A percentile compares a stretch with the other conserved stretches of the same genome.
These are phyloP conservation scores for Podospora bellae-mahoneyi DNA, from an alignment of 495 filamentous ascomycete species.

Conservation along the genomic window DNA sequence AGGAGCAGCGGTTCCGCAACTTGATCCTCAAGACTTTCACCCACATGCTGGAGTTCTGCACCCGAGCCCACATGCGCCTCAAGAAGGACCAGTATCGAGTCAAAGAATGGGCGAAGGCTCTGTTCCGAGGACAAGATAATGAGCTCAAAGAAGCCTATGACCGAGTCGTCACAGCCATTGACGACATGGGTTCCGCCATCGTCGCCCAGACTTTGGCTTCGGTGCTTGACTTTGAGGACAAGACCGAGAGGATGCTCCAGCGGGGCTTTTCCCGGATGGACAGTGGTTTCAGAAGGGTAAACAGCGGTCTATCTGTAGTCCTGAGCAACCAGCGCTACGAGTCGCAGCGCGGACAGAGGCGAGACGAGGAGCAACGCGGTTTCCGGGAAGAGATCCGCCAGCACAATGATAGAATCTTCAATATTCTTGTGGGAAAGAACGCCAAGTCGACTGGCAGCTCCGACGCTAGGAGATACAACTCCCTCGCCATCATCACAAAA, in stretches of 20 bases:
- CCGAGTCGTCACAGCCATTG: slow-evolving; percentile 5
- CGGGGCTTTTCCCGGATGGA: slow-evolving; percentile 10
- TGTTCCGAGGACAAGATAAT: slow-evolving; percentile 5
- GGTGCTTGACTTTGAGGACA: slow-evolving; percentile 2
- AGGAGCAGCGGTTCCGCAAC: slow-evolving; percentile 8
- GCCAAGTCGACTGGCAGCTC: background rate
- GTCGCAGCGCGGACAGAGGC: slow-evolving; percentile 5
- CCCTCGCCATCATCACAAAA: slow-evolving; percentile 8
- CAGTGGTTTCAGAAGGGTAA: slow-evolving; percentile 9
- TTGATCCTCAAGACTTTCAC: slow-evolving; percentile 11
- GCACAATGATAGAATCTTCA: slow-evolving; percentile 11
- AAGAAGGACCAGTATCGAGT: slow-evolving; percentile 9
- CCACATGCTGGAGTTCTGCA: slow-evolving; percentile 8
- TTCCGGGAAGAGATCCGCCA: slow-evolving; percentile 6
- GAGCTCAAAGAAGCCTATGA: slow-evolving; percentile 6
- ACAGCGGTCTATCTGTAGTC: slow-evolving; percentile 1
- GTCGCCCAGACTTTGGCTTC: slow-evolving; percentile 1
- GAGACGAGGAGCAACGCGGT: slow-evolving; percentile 5
- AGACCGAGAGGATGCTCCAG: slow-evolving; percentile 7
- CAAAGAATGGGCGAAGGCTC: slow-evolving; percentile 9
- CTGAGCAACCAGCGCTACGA: slow-evolving; percentile 10
- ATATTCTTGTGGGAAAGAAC: slow-evolving; percentile 3
- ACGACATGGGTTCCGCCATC: slow-evolving; percentile 8
- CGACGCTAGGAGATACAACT: slow-evolving; percentile 2
- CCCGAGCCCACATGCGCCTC: background rate